A percentile compares a stretch with the other conserved stretches of the same genome.
Evolutionary conservation across 106 monocot species (phyloP).

Genomic region (Allium sativum): DNA sequence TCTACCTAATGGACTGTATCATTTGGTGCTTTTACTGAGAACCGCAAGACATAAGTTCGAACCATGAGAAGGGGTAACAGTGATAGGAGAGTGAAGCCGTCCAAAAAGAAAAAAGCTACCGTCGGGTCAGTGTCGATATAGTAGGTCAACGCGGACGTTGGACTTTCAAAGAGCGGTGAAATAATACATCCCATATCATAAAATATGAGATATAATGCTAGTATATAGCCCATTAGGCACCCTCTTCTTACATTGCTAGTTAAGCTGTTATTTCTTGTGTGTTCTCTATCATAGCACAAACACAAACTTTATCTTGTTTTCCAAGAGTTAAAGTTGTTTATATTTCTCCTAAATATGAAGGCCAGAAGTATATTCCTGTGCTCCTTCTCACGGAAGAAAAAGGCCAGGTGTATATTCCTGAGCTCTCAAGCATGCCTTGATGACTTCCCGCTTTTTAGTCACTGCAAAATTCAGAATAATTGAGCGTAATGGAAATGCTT

Average conservation of each 20-base stretch:
- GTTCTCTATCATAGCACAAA: conserved; percentile 54
- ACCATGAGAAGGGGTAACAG: too few relatives aligned
- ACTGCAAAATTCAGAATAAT: conserved; percentile 41
- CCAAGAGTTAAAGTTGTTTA: conserved; percentile 55
- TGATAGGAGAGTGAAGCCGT: too few relatives aligned
- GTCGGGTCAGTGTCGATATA: conserved; percentile 18
- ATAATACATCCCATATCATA: too few relatives aligned
- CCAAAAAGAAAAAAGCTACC: conserved; percentile 65
- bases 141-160: too few relatives aligned
- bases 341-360: conserved; percentile 50
- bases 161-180: too few relatives aligned
- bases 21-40: too few relatives aligned
- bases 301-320: conserved; percentile 48
- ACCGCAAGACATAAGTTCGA: too few relatives aligned
- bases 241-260: conserved; percentile 58
- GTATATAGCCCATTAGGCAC: background rate
- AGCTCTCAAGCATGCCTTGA: conserved; percentile 39
- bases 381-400: too few relatives aligned
- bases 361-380: too few relatives aligned
- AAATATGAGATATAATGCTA: background rate
- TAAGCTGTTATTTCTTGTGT: conserved; percentile 66
- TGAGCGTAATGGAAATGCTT: conserved; percentile 54
- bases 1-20: too few relatives aligned
- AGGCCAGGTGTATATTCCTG: conserved; percentile 72
- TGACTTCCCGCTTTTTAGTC: conserved; percentile 40